Percentiles rank a stretch among this genome's conserved stretches.
These are phyloP conservation scores for Podospora didyma DNA, from an alignment of 495 filamentous ascomycete genomes.

Conservation along the genomic window DNA sequence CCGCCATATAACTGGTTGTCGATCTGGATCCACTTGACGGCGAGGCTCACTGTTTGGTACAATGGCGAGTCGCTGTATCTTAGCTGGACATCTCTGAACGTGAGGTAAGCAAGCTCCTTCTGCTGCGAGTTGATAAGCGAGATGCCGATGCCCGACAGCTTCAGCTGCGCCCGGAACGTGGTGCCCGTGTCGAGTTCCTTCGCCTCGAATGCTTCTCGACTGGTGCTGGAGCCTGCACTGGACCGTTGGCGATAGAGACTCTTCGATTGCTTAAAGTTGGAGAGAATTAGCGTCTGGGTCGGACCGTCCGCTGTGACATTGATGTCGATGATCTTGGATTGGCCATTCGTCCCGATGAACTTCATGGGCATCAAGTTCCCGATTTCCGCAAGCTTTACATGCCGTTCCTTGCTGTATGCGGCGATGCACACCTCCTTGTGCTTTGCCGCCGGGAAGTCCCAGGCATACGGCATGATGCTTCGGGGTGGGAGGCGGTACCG, in stretches of 20 bases:
- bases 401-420: constrained; percentile 73
- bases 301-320: constrained; percentile 93
- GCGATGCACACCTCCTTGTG: constrained; percentile 84
- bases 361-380: constrained; percentile 92
- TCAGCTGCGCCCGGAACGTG: constrained; percentile 82
- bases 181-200: constrained; percentile 83
- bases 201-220: constrained; percentile 76
- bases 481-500: constrained; percentile 88
- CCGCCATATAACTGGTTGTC: constrained; percentile 98
- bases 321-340: constrained; percentile 86
- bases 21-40: constrained; percentile 98
- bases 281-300: constrained; percentile 87
- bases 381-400: constrained; percentile 93
- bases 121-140: constrained; percentile 90
- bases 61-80: constrained; percentile 88
- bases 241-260: constrained; percentile 91
- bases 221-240: constrained; percentile 47
- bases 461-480: constrained; percentile 99
- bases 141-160: constrained; percentile 85
- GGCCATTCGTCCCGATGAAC: constrained; percentile 51
- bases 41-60: constrained; percentile 83
- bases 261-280: constrained; percentile 91
- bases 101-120: constrained; percentile 89
- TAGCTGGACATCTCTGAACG: constrained; percentile 86
- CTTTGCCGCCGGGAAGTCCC: constrained; percentile 98